These are phyloP conservation scores for Gypsophila paniculata DNA, from an alignment of 179 eudicot species.

Conservation along the genomic window DNA sequence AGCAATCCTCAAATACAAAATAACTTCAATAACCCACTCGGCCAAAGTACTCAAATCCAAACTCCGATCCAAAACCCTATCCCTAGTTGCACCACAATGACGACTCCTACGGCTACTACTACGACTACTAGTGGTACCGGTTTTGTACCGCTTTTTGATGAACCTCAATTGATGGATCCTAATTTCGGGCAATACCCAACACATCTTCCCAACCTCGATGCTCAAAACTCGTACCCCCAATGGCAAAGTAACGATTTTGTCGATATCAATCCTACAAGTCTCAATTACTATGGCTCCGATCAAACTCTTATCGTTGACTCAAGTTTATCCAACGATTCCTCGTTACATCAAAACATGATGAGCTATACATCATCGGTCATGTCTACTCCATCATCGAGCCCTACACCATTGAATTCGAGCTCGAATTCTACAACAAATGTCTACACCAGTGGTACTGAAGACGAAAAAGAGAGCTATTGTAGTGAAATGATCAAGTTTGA, in stretches of 20 bases:
- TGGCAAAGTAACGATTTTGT: slow-evolving; percentile 45
- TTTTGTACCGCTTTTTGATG: slow-evolving; percentile 22
- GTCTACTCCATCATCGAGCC: slow-evolving; percentile 63
- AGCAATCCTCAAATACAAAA: slow-evolving; percentile 25
- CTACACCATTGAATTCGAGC: slow-evolving; percentile 51
- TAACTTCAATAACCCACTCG: slow-evolving; percentile 26
- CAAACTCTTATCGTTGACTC: slow-evolving; percentile 33
- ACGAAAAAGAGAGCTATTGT: slow-evolving; percentile 66
- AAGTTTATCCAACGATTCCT: slow-evolving; percentile 33
- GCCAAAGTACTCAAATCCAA: slow-evolving; percentile 35
- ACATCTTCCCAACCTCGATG: slow-evolving; percentile 25
- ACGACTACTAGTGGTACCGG: neutral
- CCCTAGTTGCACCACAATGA: slow-evolving; percentile 29
- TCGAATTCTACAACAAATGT: slow-evolving; percentile 50
- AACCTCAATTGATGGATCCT: slow-evolving; percentile 39
- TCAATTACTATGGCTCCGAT: slow-evolving; percentile 31
- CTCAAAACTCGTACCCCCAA: slow-evolving; percentile 36
- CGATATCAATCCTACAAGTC: slow-evolving; percentile 17
- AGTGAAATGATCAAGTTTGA: slow-evolving; percentile 54
- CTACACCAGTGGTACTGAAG: slow-evolving; percentile 40
- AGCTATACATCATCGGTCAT: slow-evolving; percentile 40
- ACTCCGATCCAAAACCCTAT: slow-evolving; percentile 31
- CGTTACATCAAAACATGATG: slow-evolving; percentile 33
- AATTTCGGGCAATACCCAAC: slow-evolving; percentile 38
- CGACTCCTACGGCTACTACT: slow-evolving; percentile 28